A percentile compares a stretch with the other conserved stretches of the same genome.
phyloP scores from a whole-genome alignment of 805 yeast species.

The Barnettozyma siamensis region DNA sequence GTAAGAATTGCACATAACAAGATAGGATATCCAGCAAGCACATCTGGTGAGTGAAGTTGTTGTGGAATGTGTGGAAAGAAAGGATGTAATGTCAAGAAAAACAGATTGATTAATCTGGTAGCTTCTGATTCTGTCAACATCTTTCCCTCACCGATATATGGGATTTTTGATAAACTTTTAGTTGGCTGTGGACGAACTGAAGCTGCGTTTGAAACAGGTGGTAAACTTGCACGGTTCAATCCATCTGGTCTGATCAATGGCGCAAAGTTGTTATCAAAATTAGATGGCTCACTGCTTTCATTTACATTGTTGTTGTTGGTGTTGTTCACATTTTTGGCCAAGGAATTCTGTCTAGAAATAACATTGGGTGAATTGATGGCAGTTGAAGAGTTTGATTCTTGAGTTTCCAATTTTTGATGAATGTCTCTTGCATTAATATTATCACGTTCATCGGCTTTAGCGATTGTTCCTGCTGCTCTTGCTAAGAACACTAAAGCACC shows the following conservation, averaged over 20 bases:
- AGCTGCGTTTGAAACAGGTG: slow-evolving; percentile 28
- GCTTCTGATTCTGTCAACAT: slow-evolving; percentile 63
- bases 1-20: slow-evolving; percentile 76
- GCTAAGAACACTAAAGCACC: slow-evolving; percentile 71
- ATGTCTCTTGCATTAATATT: slow-evolving; percentile 46
- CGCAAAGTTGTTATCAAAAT: slow-evolving; percentile 11
- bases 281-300: not conserved
- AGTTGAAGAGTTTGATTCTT: slow-evolving; percentile 10
- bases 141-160: slow-evolving; percentile 52
- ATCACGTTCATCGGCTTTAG: slow-evolving; percentile 62
- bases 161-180: slow-evolving; percentile 48
- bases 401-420: slow-evolving; percentile 42
- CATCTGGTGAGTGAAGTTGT: slow-evolving; percentile 60
- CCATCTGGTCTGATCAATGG: slow-evolving; percentile 24
- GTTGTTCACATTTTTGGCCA: too few species aligned
- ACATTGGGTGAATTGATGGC: slow-evolving; percentile 5
- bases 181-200: slow-evolving; percentile 29
- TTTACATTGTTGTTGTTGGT: not conserved
- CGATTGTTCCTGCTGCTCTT: slow-evolving; percentile 72
- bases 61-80: slow-evolving; percentile 83
- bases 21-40: slow-evolving; percentile 73
- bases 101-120: slow-evolving; percentile 47
- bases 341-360: slow-evolving; percentile 9
- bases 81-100: slow-evolving; percentile 79
- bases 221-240: slow-evolving; percentile 20